A percentile compares a stretch with the other conserved stretches of the same genome.
phyloP scores from a whole-genome alignment of 768 basidiomycete genomes.

The Lepiota venenata region DNA sequence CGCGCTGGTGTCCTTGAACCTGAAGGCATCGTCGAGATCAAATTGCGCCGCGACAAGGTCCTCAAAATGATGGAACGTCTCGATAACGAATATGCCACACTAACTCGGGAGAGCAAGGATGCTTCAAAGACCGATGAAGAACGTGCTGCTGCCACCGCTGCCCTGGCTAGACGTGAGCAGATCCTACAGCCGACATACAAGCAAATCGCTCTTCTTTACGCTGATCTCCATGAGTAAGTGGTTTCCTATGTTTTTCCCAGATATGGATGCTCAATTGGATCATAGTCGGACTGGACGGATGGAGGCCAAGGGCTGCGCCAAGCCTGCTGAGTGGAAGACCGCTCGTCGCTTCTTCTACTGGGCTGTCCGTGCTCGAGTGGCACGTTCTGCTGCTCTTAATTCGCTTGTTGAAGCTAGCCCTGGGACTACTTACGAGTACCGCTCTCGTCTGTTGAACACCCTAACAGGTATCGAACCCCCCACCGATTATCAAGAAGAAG shows the following conservation, averaged over 20 bases:
- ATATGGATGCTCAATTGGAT: neutral
- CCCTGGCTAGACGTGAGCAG: slow-evolving; percentile 73
- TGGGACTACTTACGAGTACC: slow-evolving; percentile 62
- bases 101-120: slow-evolving; percentile 83
- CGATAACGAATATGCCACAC: slow-evolving; percentile 74
- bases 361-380: slow-evolving; percentile 82
- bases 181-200: slow-evolving; percentile 87
- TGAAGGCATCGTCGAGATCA: slow-evolving; percentile 97
- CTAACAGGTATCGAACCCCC: slow-evolving; percentile 52
- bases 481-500: slow-evolving; percentile 53
- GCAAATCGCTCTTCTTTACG: slow-evolving; percentile 90
- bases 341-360: slow-evolving; percentile 92
- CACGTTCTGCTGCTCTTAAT: slow-evolving; percentile 60
- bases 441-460: slow-evolving; percentile 58
- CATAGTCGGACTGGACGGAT: slow-evolving; percentile 87
- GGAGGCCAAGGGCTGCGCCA: slow-evolving; percentile 97
- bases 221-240: slow-evolving; percentile 93
- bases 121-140: slow-evolving; percentile 69
- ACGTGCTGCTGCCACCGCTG: slow-evolving; percentile 62
- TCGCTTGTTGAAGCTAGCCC: slow-evolving; percentile 72
- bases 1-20: slow-evolving; percentile 96
- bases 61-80: slow-evolving; percentile 89
- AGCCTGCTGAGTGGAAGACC: slow-evolving; percentile 82
- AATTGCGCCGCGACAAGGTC: slow-evolving; percentile 95
- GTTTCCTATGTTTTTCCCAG: neutral